Base-by-base conservation (phyloP, 192 early-diverging fungal species). In the Umbelopsis sp. region DNA sequence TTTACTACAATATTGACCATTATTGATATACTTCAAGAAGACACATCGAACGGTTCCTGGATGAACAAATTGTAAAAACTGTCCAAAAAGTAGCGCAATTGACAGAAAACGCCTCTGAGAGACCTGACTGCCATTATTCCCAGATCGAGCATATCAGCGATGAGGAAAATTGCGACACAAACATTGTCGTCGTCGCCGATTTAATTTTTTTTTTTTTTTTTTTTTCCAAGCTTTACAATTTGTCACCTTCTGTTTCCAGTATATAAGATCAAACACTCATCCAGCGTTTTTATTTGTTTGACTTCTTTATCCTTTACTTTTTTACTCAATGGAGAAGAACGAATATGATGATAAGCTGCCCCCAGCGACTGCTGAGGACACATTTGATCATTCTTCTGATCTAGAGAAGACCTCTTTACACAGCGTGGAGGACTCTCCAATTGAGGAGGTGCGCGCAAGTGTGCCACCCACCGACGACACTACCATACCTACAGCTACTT, bases 381-480 rank as follows among this genome's bases (percentile, higher is more conserved):
- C 1, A 2, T 62, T 62, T 26, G 56, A 62, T n/a, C 56, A 17
- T 16, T 29, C 56, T 32, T 62, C 56, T n/a, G 56, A 62, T 34
- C 26, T 31, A 5, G 56, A 62, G n/a, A 62, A 62, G 31, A 36
- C 8, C 11, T 62, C 56, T 0, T 0, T 34, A 2, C 26, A 29
- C 56, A 62, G 56, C 22, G 5, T 69, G 25, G 84, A 85, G 24
- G 78, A 85, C 50, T 85, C 84, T 70, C 91, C 91, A 29, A 90
- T 90, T 76, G 87, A 89, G 74, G 88, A 90, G 81, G 91, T 92
- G 25, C 84, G 91, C 34, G 83, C 88, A 4, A 79, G 84, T 22
- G 89, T 92, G 7, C 84, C 89, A 41, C 91, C 89, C 70, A 88
- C 86, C n/a, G 92, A 93, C 68, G 83, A 91, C 69, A 74, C 86